A percentile compares a stretch with the other conserved stretches of the same genome.
Evolutionary conservation across 495 filamentous ascomycete species (phyloP).

Genomic region (Venustampulla echinocandica): DNA sequence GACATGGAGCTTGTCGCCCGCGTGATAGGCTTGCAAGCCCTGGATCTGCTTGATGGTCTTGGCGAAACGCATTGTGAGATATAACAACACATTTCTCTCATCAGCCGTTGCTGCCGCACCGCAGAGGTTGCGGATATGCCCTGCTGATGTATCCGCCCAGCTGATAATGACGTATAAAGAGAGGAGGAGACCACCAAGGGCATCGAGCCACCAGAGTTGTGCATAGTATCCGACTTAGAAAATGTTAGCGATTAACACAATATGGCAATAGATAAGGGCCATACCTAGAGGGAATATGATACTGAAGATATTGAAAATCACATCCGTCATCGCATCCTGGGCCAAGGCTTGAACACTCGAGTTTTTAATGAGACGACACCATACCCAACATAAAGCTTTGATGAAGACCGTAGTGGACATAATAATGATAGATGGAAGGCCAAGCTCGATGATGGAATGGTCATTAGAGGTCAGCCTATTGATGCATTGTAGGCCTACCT

Average conservation of each 20-base stretch:
- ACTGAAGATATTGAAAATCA: slow-evolving; percentile 87
- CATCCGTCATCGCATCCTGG: slow-evolving; percentile 38
- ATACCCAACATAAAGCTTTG: slow-evolving; percentile 79
- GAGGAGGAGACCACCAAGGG: slow-evolving; percentile 72
- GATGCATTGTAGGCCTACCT: slow-evolving; percentile 69
- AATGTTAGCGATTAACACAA: slow-evolving; percentile 8
- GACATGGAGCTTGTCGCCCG: slow-evolving; percentile 82
- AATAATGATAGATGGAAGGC: slow-evolving; percentile 64
- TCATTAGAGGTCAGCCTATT: slow-evolving; percentile 55
- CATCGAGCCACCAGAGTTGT: slow-evolving; percentile 78
- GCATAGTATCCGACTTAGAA: slow-evolving; percentile 61
- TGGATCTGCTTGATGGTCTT: slow-evolving; percentile 84
- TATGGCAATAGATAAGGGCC: slow-evolving; percentile 23
- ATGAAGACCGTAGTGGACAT: slow-evolving; percentile 78
- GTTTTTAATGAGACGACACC: slow-evolving; percentile 83
- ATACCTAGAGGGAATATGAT: slow-evolving; percentile 72
- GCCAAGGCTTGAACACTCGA: slow-evolving; percentile 76
- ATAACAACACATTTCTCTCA: slow-evolving; percentile 78
- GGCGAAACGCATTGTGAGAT: slow-evolving; percentile 91
- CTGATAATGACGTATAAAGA: slow-evolving; percentile 77
- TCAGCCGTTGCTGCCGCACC: slow-evolving; percentile 72
- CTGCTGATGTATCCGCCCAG: slow-evolving; percentile 66
- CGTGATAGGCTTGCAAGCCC: slow-evolving; percentile 79
- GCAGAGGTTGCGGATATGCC: slow-evolving; percentile 76
- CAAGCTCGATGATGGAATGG: slow-evolving; percentile 61